These are phyloP conservation scores for Pontederia paniculata DNA, from an alignment of 176 grass and related monocot genomes.

Conservation along the genomic window DNA sequence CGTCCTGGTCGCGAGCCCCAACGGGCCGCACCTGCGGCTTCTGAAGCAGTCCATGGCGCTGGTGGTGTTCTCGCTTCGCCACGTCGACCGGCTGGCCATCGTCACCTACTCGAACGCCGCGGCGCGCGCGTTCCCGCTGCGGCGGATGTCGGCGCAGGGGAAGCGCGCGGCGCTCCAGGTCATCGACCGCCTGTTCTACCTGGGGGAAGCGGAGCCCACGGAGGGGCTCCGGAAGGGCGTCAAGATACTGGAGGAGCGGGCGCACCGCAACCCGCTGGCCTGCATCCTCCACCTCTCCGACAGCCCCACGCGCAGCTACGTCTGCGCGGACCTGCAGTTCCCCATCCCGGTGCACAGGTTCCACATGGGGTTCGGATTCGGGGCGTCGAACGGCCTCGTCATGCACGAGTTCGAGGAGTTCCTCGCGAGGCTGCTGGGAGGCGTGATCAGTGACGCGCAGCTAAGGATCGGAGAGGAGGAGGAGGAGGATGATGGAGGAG, in stretches of 20 bases:
- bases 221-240: conserved; percentile 75
- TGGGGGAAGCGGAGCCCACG: conserved; percentile 47
- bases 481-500: conserved; percentile 53
- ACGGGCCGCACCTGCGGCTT: conserved; percentile 75
- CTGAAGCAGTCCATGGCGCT: conserved; percentile 87
- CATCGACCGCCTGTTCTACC: conserved; percentile 70
- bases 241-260: conserved; percentile 83
- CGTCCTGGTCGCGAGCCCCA: conserved; percentile 72
- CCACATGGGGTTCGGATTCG: conserved; percentile 66
- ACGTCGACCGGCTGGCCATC: conserved; percentile 69
- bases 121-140: conserved; percentile 74
- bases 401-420: conserved; percentile 95
- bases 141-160: conserved; percentile 73
- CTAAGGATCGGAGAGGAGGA: conserved; percentile 64
- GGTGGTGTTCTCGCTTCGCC: conserved; percentile 69
- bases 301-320: conserved; percentile 27
- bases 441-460: conserved; percentile 50
- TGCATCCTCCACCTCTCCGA: conserved; percentile 82
- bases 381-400: conserved; percentile 53
- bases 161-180: conserved; percentile 79
- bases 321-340: conserved; percentile 23
- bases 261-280: conserved; percentile 63
- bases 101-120: conserved; percentile 75
- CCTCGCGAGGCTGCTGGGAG: conserved; percentile 59
- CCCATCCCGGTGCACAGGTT: conserved; percentile 56